These are phyloP conservation scores for Lyophyllum atratum DNA, from an alignment of 768 basidiomycete species.

Conservation along the genomic window DNA sequence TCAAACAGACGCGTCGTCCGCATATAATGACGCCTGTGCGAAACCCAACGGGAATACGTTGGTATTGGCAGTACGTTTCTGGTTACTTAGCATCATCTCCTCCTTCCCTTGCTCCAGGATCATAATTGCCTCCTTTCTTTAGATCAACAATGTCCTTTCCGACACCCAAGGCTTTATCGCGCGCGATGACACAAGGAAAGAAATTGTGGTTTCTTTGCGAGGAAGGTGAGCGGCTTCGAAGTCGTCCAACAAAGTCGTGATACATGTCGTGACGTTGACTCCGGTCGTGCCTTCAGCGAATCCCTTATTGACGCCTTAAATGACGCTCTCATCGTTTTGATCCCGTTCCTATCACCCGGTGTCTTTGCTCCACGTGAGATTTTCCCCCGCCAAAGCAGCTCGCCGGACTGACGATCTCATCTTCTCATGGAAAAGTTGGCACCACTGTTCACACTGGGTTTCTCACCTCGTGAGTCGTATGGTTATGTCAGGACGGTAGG, in stretches of 20 bases:
- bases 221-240: slow-evolving; percentile 30
- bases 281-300: slow-evolving; percentile 5
- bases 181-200: slow-evolving; percentile 40
- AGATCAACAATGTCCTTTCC: slow-evolving; percentile 40
- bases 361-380: slow-evolving; percentile 24
- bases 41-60: slow-evolving; percentile 26
- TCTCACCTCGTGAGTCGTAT: slow-evolving; percentile 25
- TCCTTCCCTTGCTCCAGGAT: not conserved
- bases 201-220: slow-evolving; percentile 43
- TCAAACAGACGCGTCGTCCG: slow-evolving; percentile 28
- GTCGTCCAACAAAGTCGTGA: not conserved
- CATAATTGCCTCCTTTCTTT: not conserved
- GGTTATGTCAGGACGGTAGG: not conserved
- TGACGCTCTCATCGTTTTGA: slow-evolving; percentile 21
- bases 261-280: not conserved
- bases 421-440: slow-evolving; percentile 11
- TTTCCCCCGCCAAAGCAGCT: too few relatives aligned
- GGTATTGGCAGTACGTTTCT: slow-evolving; percentile 13
- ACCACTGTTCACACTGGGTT: slow-evolving; percentile 40
- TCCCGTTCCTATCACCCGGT: slow-evolving; percentile 25
- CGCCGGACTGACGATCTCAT: too few relatives aligned
- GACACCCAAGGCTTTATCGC: slow-evolving; percentile 46
- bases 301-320: slow-evolving; percentile 19
- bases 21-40: slow-evolving; percentile 26
- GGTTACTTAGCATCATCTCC: not conserved